Evolutionary conservation across 2,329 filamentous ascomycete species (phyloP).

Genomic region (Ophiostoma piceae): DNA sequence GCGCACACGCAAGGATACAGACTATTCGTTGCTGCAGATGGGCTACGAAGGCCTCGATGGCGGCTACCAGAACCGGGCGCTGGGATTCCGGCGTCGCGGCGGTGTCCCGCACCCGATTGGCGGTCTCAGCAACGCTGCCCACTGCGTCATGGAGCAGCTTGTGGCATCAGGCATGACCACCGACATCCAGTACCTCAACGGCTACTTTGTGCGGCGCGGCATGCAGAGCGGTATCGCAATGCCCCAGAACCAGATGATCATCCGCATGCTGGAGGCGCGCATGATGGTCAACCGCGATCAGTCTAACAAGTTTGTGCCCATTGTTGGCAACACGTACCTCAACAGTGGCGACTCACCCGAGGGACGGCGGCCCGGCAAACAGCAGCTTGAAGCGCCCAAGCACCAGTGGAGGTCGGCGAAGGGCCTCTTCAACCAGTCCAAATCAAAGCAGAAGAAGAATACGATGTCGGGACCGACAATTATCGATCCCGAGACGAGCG

Average conservation of each 20-base stretch:
- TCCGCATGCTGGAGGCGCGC: slow-evolving; percentile 69
- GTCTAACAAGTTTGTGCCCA: background rate
- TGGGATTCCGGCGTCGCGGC: background rate
- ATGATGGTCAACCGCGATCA: slow-evolving; percentile 29
- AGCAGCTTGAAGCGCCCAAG: background rate
- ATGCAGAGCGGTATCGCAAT: slow-evolving; percentile 66
- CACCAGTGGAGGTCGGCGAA: background rate
- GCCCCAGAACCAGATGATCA: slow-evolving; percentile 66
- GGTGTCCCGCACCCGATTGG: background rate
- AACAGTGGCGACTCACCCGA: slow-evolving; percentile 12
- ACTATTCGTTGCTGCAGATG: background rate
- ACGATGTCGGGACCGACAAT: background rate
- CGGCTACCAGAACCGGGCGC: slow-evolving; percentile 1
- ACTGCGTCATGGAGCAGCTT: slow-evolving; percentile 63
- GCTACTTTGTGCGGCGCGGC: slow-evolving; percentile 74
- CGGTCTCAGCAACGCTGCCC: slow-evolving; percentile 14
- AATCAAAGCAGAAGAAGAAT: background rate
- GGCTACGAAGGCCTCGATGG: slow-evolving; percentile 10
- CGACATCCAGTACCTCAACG: slow-evolving; percentile 81
- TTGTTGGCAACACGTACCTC: slow-evolving; percentile 8
- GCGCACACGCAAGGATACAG: background rate
- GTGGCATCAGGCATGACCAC: slow-evolving; percentile 58
- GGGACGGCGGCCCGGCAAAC: background rate
- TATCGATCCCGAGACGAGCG: slow-evolving; percentile 7
- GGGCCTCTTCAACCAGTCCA: background rate